Conservation (phyloP, 192 early-diverging fungal genomes). For the Allomyces macrogynus region DNA sequence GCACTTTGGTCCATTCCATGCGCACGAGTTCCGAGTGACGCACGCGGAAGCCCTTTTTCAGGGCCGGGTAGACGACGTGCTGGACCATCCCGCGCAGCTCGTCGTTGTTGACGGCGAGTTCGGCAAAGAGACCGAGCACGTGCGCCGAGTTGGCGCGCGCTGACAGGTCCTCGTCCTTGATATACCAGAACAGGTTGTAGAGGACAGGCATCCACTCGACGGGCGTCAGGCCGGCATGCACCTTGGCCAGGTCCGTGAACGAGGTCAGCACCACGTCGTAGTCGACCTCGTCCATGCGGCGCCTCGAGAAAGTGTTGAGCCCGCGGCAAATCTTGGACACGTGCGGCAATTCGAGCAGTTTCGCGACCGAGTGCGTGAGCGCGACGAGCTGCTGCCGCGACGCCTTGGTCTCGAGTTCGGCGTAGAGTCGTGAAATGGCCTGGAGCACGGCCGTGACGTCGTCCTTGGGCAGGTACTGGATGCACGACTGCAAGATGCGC, state of each 20-base stretch:
- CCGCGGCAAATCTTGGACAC: constrained; percentile 41
- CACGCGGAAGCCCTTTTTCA: constrained; percentile 44
- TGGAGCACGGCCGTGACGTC: constrained; percentile 8
- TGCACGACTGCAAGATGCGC: background rate
- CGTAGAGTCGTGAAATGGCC: constrained; percentile 48
- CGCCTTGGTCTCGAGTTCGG: constrained; percentile 33
- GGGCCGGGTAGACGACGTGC: constrained; percentile 43
- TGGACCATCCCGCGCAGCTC: constrained; percentile 24
- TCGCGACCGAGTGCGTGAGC: background rate
- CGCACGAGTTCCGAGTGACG: constrained; percentile 29
- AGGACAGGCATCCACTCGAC: constrained; percentile 76
- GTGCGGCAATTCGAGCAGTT: constrained; percentile 13
- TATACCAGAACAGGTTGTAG: constrained; percentile 62
- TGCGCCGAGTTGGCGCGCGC: constrained; percentile 62
- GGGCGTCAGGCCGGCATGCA: constrained; percentile 44
- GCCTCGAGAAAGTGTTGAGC: constrained; percentile 55
- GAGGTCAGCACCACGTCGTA: constrained; percentile 64
- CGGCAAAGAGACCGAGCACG: constrained; percentile 52
- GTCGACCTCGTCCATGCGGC: constrained; percentile 67
- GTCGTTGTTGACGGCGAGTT: constrained; percentile 16
- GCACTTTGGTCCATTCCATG: constrained; percentile 42
- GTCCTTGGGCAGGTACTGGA: background rate
- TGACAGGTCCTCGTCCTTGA: constrained; percentile 77
- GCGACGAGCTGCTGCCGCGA: constrained; percentile 20
- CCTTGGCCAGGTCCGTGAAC: constrained; percentile 21